Percentiles rank a stretch among this genome's conserved stretches.
Evolutionary conservation across 2,329 filamentous ascomycete genomes (phyloP).

Genomic region (Microsporum audouinii): DNA sequence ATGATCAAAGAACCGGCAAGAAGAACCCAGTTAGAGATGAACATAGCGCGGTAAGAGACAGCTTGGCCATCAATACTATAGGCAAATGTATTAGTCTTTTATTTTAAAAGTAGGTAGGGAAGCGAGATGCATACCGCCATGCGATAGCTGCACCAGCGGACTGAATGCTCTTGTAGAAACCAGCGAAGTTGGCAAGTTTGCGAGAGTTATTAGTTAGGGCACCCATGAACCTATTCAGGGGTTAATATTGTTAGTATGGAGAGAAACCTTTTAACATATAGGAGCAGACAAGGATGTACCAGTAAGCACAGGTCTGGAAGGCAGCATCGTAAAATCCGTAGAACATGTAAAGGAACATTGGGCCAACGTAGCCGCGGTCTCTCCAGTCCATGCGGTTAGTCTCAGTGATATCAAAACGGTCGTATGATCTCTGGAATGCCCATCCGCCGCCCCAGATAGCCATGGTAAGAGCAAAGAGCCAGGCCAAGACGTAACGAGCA

Average conservation of each 20-base stretch:
- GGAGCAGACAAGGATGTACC: constrained; percentile 40
- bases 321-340: constrained; percentile 81
- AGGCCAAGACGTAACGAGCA: constrained; percentile 52
- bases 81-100: constrained; percentile 34
- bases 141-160: constrained; percentile 62
- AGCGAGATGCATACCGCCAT: constrained; percentile 28
- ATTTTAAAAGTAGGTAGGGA: not conserved
- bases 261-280: not conserved
- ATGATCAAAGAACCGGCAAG: constrained; percentile 60
- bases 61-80: constrained; percentile 56
- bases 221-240: constrained; percentile 63
- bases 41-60: constrained; percentile 58
- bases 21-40: constrained; percentile 65
- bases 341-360: constrained; percentile 82
- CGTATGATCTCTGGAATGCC: constrained; percentile 58
- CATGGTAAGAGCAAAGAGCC: constrained; percentile 60
- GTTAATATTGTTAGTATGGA: not conserved
- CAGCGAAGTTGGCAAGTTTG: constrained; percentile 82
- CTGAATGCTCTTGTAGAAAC: constrained; percentile 83
- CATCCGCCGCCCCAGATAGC: constrained; percentile 74
- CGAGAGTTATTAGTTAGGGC: constrained; percentile 84
- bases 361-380: constrained; percentile 56
- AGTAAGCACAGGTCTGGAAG: constrained; percentile 87
- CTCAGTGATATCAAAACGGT: constrained; percentile 30
- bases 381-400: constrained; percentile 19